Conservation (phyloP, 768 basidiomycete species). For the Lentinula lateritia region DNA sequence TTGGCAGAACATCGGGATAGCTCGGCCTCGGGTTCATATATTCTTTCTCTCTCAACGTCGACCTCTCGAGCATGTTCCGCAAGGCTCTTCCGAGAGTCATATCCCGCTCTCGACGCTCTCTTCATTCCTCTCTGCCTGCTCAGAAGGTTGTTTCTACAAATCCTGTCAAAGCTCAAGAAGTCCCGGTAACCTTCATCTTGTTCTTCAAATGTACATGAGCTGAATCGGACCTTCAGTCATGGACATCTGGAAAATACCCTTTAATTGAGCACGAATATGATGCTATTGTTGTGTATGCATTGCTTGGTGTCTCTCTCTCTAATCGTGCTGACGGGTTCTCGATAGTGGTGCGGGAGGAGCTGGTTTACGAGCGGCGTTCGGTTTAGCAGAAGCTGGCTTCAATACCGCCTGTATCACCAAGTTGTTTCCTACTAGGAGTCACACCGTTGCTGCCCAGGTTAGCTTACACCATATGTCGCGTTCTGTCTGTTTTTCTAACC, state of each 20-base stretch:
- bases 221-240: constrained; percentile 40
- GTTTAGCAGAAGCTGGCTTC: constrained; percentile 96
- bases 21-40: background rate
- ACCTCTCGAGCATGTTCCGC: constrained; percentile 45
- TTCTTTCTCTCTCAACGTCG: constrained; percentile 5
- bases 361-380: constrained; percentile 96
- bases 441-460: constrained; percentile 97
- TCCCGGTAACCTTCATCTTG: constrained; percentile 45
- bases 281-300: constrained; percentile 85
- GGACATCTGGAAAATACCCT: constrained; percentile 87
- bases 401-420: constrained; percentile 99
- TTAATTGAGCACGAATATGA: constrained; percentile 99
- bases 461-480: constrained; percentile 12
- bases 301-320: background rate
- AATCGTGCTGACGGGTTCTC: constrained; percentile 3
- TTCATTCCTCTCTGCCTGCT: constrained; percentile 59
- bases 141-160: constrained; percentile 63
- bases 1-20: background rate
- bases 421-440: constrained; percentile 96
- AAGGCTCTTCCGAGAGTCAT: constrained; percentile 56
- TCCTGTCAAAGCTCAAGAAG: constrained; percentile 78
- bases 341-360: constrained; percentile 94
- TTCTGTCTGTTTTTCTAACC: constrained; percentile 9
- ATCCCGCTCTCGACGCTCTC: constrained; percentile 47
- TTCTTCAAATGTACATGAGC: constrained; percentile 6